phyloP scores from a whole-genome alignment of 2,329 filamentous ascomycete species.

The Aspergillus caelatus region DNA sequence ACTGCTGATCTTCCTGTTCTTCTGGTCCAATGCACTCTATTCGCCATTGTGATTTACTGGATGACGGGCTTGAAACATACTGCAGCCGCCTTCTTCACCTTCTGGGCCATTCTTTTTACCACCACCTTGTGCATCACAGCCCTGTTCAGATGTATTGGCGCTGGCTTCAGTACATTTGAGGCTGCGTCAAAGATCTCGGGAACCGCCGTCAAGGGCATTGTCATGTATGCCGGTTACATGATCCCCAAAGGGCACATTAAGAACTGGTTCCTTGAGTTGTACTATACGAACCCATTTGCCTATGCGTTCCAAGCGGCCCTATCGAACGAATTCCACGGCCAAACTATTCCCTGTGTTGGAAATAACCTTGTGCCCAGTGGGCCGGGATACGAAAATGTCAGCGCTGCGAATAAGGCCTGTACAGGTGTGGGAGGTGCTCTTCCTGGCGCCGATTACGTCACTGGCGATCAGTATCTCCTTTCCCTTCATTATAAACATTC shows the following conservation, averaged over 20 bases:
- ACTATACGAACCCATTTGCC: constrained; percentile 44
- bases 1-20: constrained; percentile 57
- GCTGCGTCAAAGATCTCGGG: constrained; percentile 59
- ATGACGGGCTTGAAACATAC: constrained; percentile 60
- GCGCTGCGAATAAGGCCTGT: constrained; percentile 16
- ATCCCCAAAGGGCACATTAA: constrained; percentile 54
- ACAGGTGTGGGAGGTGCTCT: constrained; percentile 61
- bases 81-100: constrained; percentile 64
- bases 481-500: constrained; percentile 58
- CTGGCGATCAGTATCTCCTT: constrained; percentile 61
- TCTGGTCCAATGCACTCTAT: constrained; percentile 62
- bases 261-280: constrained; percentile 55
- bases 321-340: constrained; percentile 38
- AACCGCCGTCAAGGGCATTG: constrained; percentile 37
- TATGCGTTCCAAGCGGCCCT: constrained; percentile 44
- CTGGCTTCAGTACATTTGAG: constrained; percentile 60
- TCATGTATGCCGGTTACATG: constrained; percentile 48
- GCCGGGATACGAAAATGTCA: constrained; percentile 27
- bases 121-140: constrained; percentile 57
- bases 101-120: constrained; percentile 58
- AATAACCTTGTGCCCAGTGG: constrained; percentile 37
- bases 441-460: constrained; percentile 52
- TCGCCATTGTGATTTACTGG: constrained; percentile 64
- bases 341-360: constrained; percentile 33
- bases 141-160: constrained; percentile 60